Evolutionary conservation across 2,329 filamentous ascomycete species (phyloP).

Genomic region (Colletotrichum sp.): DNA sequence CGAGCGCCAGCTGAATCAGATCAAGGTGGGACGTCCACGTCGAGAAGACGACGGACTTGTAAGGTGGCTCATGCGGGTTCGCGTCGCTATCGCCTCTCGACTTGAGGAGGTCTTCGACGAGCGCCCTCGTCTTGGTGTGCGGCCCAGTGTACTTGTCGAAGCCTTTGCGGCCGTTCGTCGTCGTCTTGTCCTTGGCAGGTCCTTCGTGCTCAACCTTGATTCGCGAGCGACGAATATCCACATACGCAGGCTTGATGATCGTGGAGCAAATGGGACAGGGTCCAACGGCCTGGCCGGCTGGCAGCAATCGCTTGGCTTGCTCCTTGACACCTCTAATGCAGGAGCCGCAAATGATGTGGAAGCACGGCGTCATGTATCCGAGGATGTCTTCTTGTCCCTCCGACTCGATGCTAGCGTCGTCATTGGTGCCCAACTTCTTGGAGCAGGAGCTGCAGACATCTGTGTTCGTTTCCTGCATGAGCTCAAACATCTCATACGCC

Average conservation of each 20-base stretch:
- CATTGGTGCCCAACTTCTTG: constrained; percentile 63
- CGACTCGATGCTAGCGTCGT: constrained; percentile 60
- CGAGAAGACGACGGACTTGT: constrained; percentile 94
- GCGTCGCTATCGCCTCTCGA: constrained; percentile 67
- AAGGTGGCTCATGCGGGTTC: constrained; percentile 71
- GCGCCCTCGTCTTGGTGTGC: constrained; percentile 87
- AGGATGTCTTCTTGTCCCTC: constrained; percentile 69
- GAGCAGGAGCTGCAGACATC: constrained; percentile 77
- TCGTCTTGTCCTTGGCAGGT: constrained; percentile 39
- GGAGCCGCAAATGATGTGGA: constrained; percentile 79
- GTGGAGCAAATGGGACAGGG: constrained; percentile 73
- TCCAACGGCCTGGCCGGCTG: constrained; percentile 45
- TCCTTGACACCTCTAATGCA: constrained; percentile 70
- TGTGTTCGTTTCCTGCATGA: constrained; percentile 82
- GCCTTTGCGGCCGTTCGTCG: constrained; percentile 28
- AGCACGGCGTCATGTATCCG: constrained; percentile 85
- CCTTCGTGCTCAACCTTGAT: constrained; percentile 63
- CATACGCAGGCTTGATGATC: constrained; percentile 67
- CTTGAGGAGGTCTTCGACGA: constrained; percentile 75
- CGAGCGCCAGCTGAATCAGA: constrained; percentile 83
- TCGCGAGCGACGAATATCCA: constrained; percentile 70
- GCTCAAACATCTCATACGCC: constrained; percentile 83
- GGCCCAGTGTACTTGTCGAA: constrained; percentile 80
- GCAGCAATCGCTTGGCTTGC: constrained; percentile 47
- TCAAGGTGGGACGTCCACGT: constrained; percentile 96